Evolutionary conservation across 495 filamentous ascomycete species (phyloP).

Genomic region (Tuber borchii): DNA sequence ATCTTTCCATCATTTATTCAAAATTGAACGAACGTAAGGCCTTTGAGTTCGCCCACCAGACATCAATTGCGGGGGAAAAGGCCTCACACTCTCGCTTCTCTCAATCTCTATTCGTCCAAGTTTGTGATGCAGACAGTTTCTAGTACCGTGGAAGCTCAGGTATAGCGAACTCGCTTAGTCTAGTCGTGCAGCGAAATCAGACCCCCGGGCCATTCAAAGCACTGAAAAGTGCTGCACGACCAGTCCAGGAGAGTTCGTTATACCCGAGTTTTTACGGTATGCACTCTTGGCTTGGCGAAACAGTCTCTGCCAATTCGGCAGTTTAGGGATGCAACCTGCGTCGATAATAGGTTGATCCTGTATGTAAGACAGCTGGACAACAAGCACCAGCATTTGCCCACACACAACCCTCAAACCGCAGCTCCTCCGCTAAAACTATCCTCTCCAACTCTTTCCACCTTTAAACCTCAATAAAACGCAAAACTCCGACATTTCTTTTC

Average conservation of each 20-base stretch:
- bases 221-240: no score
- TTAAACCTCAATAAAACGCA: not conserved
- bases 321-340: not conserved
- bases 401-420: not conserved
- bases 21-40: no score
- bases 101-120: not conserved
- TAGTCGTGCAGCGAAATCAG: no score
- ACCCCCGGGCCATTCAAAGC: no score
- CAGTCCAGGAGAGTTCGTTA: no score
- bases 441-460: not conserved
- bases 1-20: no score
- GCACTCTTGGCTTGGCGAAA: not conserved
- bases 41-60: not conserved
- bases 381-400: not conserved
- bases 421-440: not conserved
- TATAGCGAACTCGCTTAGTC: no score
- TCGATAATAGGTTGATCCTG: not conserved
- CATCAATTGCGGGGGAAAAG: not conserved
- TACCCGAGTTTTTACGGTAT: not conserved
- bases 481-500: not conserved
- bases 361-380: slow-evolving; percentile 6
- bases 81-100: not conserved
- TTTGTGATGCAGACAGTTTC: not conserved
- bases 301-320: not conserved
- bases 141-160: not conserved